Evolutionary conservation across 495 filamentous ascomycete genomes (phyloP).

Genomic region (Podospora pseudocomata): DNA sequence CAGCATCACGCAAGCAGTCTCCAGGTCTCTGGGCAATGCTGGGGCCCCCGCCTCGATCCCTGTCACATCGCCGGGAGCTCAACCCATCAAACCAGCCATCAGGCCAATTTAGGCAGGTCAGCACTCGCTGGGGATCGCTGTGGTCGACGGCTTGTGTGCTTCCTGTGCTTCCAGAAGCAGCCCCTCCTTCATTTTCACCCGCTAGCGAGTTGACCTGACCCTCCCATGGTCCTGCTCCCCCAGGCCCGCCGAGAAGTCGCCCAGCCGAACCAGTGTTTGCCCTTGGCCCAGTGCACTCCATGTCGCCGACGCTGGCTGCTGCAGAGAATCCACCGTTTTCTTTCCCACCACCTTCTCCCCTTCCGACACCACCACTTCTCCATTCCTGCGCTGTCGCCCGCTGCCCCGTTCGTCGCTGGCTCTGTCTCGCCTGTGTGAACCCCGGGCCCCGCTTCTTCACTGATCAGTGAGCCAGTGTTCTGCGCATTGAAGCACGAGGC

Average conservation of each 20-base stretch:
- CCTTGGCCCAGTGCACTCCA: neutral
- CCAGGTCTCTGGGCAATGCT: slow-evolving; percentile 8
- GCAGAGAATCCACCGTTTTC: slow-evolving; percentile 17
- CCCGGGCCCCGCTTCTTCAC: slow-evolving; percentile 19
- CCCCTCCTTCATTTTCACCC: neutral
- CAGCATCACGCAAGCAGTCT: neutral
- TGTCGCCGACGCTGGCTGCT: slow-evolving; percentile 8
- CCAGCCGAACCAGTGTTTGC: slow-evolving; percentile 11
- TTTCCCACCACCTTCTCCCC: slow-evolving; percentile 3
- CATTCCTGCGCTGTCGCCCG: slow-evolving; percentile 15
- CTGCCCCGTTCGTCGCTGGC: neutral
- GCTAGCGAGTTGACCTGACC: slow-evolving; percentile 7
- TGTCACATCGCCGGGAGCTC: slow-evolving; percentile 24
- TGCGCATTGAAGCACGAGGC: slow-evolving; percentile 23
- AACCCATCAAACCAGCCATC: slow-evolving; percentile 33
- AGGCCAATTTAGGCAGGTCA: slow-evolving; percentile 40
- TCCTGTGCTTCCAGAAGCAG: slow-evolving; percentile 18
- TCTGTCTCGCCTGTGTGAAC: slow-evolving; percentile 6
- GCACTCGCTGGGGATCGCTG: slow-evolving; percentile 21
- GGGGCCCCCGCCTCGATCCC: slow-evolving; percentile 31
- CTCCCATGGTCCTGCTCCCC: slow-evolving; percentile 4
- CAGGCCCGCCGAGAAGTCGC: neutral
- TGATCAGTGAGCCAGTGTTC: slow-evolving; percentile 26
- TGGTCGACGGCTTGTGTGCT: slow-evolving; percentile 19
- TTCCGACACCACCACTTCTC: slow-evolving; percentile 9